Evolutionary conservation across 2,329 filamentous ascomycete genomes (phyloP).

Genomic region (Diaporthe destruens): DNA sequence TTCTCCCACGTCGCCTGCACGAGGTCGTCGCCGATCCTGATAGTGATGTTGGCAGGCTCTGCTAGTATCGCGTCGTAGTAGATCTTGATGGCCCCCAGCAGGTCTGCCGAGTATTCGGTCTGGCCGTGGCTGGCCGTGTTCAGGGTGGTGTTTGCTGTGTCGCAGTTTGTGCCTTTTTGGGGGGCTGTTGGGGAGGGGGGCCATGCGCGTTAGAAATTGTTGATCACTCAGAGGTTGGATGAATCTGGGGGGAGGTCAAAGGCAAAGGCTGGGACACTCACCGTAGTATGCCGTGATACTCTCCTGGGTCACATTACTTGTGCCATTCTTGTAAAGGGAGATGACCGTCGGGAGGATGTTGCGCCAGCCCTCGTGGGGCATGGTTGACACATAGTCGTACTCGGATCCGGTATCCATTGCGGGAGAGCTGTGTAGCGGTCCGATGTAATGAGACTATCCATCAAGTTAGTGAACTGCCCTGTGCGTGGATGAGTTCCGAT

Average conservation of each 20-base stretch:
- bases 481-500: background rate
- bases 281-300: conserved; percentile 19
- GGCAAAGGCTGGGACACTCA: background rate
- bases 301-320: conserved; percentile 8
- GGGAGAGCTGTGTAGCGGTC: conserved; percentile 52
- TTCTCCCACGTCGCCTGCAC: conserved; percentile 12
- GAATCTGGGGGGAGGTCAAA: no score
- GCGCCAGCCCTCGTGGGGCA: conserved; percentile 24
- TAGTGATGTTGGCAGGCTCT: background rate
- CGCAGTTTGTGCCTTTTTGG: background rate
- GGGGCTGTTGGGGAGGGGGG: background rate
- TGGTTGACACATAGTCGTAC: conserved; percentile 23
- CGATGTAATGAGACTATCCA: conserved; percentile 63
- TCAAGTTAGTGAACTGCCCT: background rate
- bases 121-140: conserved; percentile 10
- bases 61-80: conserved; percentile 9
- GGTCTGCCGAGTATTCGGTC: background rate
- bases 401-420: background rate
- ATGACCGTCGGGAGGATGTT: conserved; percentile 18
- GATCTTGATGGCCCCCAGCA: conserved; percentile 19
- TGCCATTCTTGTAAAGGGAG: conserved; percentile 13
- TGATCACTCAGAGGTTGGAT: background rate
- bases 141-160: conserved; percentile 14
- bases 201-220: background rate
- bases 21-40: background rate